Conservation (phyloP, 2,329 filamentous ascomycete species). For the Phaeosphaeria sp. region DNA sequence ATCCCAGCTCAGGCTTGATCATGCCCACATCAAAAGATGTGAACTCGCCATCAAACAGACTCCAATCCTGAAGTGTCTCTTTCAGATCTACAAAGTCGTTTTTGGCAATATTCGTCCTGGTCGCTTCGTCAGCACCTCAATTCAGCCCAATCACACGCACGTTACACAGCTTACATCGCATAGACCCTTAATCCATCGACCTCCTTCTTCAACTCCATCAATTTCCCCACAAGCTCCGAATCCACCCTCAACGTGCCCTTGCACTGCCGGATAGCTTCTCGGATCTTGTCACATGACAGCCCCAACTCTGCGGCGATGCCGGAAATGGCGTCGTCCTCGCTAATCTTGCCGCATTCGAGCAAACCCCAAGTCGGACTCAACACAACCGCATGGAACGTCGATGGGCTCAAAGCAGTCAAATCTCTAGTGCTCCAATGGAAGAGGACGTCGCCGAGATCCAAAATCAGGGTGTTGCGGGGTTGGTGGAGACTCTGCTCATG, state of each 20-base stretch:
- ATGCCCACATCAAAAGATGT: slow-evolving; percentile 42
- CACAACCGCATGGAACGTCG: slow-evolving; percentile 30
- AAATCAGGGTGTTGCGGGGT: slow-evolving; percentile 26
- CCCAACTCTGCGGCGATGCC: slow-evolving; percentile 28
- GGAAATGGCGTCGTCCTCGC: slow-evolving; percentile 22
- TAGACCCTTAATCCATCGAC: slow-evolving; percentile 27
- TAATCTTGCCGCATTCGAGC: slow-evolving; percentile 34
- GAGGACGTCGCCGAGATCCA: slow-evolving; percentile 48
- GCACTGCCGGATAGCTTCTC: slow-evolving; percentile 36
- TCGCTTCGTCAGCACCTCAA: neutral
- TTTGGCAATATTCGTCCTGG: slow-evolving; percentile 37
- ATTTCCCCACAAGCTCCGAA: slow-evolving; percentile 21
- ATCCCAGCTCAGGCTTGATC: slow-evolving; percentile 45
- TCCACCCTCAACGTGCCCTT: slow-evolving; percentile 35
- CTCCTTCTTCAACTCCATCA: slow-evolving; percentile 22
- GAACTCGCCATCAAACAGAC: slow-evolving; percentile 45
- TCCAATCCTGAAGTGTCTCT: slow-evolving; percentile 34
- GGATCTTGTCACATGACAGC: slow-evolving; percentile 27
- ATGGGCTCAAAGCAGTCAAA: slow-evolving; percentile 27
- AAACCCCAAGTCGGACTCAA: slow-evolving; percentile 34
- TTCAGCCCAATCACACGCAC: no score
- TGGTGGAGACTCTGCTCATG: neutral
- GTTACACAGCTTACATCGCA: slow-evolving; percentile 26
- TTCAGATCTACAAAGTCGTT: slow-evolving; percentile 36
- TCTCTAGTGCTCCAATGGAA: slow-evolving; percentile 42